Conservation (phyloP, 2,329 filamentous ascomycete species). For the Venturia pyrina region DNA sequence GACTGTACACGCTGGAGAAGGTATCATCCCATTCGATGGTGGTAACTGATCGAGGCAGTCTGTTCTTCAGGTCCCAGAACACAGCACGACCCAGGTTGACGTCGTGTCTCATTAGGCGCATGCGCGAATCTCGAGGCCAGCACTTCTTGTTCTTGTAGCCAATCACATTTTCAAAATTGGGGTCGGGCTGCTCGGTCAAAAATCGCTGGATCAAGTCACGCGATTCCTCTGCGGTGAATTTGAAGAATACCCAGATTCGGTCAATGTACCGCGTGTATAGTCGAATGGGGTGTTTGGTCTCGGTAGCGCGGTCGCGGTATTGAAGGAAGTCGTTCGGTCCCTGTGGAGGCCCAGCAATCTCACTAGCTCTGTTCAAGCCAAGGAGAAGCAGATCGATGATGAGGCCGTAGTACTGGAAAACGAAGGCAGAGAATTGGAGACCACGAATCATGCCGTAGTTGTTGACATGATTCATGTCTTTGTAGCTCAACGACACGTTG, state of each 20-base stretch:
- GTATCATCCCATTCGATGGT: slow-evolving; percentile 99
- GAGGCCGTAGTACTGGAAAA: slow-evolving; percentile 97
- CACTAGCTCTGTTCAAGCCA: slow-evolving; percentile 89
- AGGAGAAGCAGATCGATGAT: slow-evolving; percentile 89
- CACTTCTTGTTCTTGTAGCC: slow-evolving; percentile 99
- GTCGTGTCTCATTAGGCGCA: slow-evolving; percentile 97
- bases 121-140: slow-evolving; percentile 94
- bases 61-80: slow-evolving; percentile 98
- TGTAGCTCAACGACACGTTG: slow-evolving; percentile 97
- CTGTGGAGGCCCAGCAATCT: slow-evolving; percentile 89
- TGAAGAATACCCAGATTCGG: slow-evolving; percentile 95
- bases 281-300: slow-evolving; percentile 87
- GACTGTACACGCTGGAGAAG: slow-evolving; percentile 94
- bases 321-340: slow-evolving; percentile 96
- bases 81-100: slow-evolving; percentile 95
- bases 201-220: slow-evolving; percentile 94
- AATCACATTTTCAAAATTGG: slow-evolving; percentile 98
- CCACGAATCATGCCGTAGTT: slow-evolving; percentile 98
- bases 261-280: slow-evolving; percentile 98
- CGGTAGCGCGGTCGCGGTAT: slow-evolving; percentile 86
- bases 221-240: slow-evolving; percentile 89
- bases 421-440: slow-evolving; percentile 94
- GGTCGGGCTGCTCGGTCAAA: slow-evolving; percentile 94
- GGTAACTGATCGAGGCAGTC: slow-evolving; percentile 84
- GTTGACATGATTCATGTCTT: slow-evolving; percentile 99